Conservation (phyloP, 768 basidiomycete genomes). For the Candolleomyces efflorescens region DNA sequence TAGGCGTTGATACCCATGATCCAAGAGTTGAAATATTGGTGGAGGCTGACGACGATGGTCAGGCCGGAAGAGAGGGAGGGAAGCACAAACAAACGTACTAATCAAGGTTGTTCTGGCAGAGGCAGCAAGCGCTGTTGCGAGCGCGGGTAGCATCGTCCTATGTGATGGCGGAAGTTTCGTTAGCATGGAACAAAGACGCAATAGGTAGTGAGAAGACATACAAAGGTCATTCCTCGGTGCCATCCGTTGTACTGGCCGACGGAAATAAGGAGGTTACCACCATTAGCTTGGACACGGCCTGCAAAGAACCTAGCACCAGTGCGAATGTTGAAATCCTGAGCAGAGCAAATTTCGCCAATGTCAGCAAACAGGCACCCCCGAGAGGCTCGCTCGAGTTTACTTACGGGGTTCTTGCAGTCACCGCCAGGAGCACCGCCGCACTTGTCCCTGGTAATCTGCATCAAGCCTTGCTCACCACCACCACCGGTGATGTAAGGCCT, state of each 20-base stretch:
- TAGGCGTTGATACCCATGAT: slow-evolving; percentile 54
- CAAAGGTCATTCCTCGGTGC: slow-evolving; percentile 53
- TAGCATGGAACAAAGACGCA: neutral
- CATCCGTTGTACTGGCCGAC: slow-evolving; percentile 81
- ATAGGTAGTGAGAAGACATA: slow-evolving; percentile 21
- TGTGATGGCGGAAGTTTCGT: neutral
- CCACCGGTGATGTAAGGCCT: slow-evolving; percentile 63
- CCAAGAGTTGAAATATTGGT: slow-evolving; percentile 75
- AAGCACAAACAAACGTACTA: slow-evolving; percentile 49
- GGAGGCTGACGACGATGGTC: slow-evolving; percentile 40
- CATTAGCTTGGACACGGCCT: slow-evolving; percentile 39
- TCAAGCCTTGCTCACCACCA: slow-evolving; percentile 80
- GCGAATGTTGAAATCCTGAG: slow-evolving; percentile 70
- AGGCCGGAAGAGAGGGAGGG: slow-evolving; percentile 1
- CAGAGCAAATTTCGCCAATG: no score
- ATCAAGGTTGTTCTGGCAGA: slow-evolving; percentile 81
- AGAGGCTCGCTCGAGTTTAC: slow-evolving; percentile 13
- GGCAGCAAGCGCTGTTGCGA: slow-evolving; percentile 49
- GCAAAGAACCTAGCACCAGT: slow-evolving; percentile 63
- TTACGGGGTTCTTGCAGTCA: slow-evolving; percentile 44
- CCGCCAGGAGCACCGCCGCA: slow-evolving; percentile 53
- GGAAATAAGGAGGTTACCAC: slow-evolving; percentile 50
- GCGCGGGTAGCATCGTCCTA: slow-evolving; percentile 59
- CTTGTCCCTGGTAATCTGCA: slow-evolving; percentile 82
- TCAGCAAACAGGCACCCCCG: neutral